phyloP scores from a whole-genome alignment of 306 rosid genomes.

The Prunus mume region DNA sequence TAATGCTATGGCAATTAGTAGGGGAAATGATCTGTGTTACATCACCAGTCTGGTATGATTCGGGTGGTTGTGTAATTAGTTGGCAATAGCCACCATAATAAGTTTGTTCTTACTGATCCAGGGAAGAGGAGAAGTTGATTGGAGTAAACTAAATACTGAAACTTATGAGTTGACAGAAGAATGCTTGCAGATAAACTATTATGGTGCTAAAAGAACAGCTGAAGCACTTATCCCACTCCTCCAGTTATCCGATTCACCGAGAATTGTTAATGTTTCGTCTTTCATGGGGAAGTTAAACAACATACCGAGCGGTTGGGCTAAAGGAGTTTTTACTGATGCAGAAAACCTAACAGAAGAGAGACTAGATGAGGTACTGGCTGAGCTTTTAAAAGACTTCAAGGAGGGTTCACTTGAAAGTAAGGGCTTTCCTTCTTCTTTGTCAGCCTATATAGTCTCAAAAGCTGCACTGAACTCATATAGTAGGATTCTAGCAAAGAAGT shows the following conservation, averaged over 20 bases:
- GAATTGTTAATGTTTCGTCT: slow-evolving; percentile 36
- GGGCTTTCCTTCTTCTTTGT: slow-evolving; percentile 26
- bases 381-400: slow-evolving; percentile 26
- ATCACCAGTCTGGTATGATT: too few relatives aligned
- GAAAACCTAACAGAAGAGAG: slow-evolving; percentile 42
- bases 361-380: slow-evolving; percentile 29
- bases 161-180: too few relatives aligned
- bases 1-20: too few relatives aligned
- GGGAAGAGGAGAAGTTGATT: too few relatives aligned
- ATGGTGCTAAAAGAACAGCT: slow-evolving; percentile 35
- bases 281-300: slow-evolving; percentile 14
- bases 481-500: slow-evolving; percentile 36
- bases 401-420: slow-evolving; percentile 35
- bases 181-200: slow-evolving; percentile 38
- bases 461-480: slow-evolving; percentile 40
- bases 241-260: slow-evolving; percentile 47
- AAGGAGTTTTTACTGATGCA: slow-evolving; percentile 6
- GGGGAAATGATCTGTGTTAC: too few relatives aligned
- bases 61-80: too few relatives aligned
- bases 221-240: slow-evolving; percentile 47
- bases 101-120: too few relatives aligned
- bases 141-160: too few relatives aligned
- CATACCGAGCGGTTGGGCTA: too few relatives aligned
- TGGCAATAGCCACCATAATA: too few relatives aligned
- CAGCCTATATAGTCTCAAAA: slow-evolving; percentile 40